These are phyloP conservation scores for Cladosporium velox DNA, from an alignment of 2,329 filamentous ascomycete genomes.

Conservation along the genomic window DNA sequence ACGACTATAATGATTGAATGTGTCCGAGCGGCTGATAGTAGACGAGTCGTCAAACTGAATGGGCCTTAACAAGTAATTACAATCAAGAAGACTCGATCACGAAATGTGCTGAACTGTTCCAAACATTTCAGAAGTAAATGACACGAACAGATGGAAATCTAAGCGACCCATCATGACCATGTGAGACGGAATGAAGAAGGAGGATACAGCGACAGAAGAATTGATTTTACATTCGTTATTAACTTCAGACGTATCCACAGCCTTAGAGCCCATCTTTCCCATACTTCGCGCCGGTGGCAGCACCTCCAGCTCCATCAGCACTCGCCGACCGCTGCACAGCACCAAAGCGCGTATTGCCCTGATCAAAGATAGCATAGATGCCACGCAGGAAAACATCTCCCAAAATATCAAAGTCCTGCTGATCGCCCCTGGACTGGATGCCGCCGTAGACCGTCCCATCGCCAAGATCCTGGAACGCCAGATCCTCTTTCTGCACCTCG, in stretches of 20 bases:
- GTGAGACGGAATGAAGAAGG: background rate
- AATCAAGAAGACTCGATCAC: background rate
- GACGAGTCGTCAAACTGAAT: background rate
- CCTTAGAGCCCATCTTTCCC: background rate
- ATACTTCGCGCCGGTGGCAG: background rate
- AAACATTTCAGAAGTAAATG: background rate
- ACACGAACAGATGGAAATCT: background rate
- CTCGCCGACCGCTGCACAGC: slow-evolving; percentile 1
- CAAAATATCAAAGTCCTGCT: slow-evolving; percentile 61
- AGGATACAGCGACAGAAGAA: background rate
- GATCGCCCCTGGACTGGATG: slow-evolving; percentile 62
- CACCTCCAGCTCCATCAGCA: background rate
- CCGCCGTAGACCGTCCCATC: slow-evolving; percentile 63
- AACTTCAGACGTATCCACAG: background rate
- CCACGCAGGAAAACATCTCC: slow-evolving; percentile 66
- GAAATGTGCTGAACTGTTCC: background rate
- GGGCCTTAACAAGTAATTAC: background rate
- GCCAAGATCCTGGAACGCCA: slow-evolving; percentile 59
- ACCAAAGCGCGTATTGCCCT: slow-evolving; percentile 36
- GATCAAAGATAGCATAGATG: slow-evolving; percentile 67
- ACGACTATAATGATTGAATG: background rate
- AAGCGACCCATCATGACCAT: background rate
- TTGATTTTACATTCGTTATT: background rate
- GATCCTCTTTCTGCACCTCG: slow-evolving; percentile 62
- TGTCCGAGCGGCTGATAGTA: background rate